Percentiles rank a stretch among this genome's conserved stretches.
Conservation (phyloP, 345 rosid genomes). For the Eucalyptus guilfoylei region DNA sequence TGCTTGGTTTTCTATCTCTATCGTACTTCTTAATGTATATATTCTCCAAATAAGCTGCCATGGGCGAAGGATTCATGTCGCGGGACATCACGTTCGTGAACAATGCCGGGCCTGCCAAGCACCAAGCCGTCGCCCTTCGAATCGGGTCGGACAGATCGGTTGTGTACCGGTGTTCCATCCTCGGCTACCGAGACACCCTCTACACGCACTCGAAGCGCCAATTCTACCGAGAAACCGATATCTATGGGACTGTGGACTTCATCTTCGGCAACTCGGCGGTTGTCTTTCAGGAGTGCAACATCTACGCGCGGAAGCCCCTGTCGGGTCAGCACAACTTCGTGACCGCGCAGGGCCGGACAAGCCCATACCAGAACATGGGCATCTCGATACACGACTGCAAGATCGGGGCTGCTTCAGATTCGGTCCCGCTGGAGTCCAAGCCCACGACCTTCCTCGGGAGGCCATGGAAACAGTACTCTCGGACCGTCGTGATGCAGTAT, state of each 20-base stretch:
- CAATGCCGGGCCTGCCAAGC: not conserved
- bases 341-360: not conserved
- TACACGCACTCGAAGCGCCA: not conserved
- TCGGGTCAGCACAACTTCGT: not conserved
- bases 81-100: not conserved
- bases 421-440: not conserved
- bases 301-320: not conserved
- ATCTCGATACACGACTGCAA: not conserved
- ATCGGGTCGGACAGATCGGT: not conserved
- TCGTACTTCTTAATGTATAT: not conserved
- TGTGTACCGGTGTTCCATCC: not conserved
- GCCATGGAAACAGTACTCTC: not conserved
- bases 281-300: not conserved
- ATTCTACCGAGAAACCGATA: not conserved
- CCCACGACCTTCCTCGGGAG: not conserved
- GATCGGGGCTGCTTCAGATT: not conserved
- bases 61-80: not conserved
- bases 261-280: not conserved
- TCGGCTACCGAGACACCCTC: not conserved
- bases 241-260: not conserved
- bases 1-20: not conserved
- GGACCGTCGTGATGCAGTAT: not conserved
- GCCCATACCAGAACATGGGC: not conserved
- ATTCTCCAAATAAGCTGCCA: not conserved
- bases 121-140: not conserved